Evolutionary conservation across 148 eudicot species (phyloP).

Genomic region (Rhododendron griersonianum): DNA sequence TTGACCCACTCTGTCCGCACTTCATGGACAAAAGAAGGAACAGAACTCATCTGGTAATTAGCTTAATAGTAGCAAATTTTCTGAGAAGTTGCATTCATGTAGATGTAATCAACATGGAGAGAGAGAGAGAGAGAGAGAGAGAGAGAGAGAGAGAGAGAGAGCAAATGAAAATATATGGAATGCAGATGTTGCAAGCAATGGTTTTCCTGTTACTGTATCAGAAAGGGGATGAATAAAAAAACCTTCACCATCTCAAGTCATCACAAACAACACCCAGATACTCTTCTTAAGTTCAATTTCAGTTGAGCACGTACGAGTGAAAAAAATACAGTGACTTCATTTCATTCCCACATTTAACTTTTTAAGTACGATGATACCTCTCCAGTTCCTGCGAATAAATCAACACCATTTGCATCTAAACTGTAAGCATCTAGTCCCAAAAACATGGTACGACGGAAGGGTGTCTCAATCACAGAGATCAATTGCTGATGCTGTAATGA

Average conservation of each 20-base stretch:
- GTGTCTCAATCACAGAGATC: neutral
- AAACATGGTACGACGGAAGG: neutral
- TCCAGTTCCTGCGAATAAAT: neutral
- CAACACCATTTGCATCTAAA: neutral
- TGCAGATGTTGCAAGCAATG: neutral
- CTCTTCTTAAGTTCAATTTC: neutral
- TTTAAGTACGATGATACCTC: neutral
- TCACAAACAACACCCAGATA: neutral
- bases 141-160: no score
- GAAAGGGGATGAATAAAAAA: neutral
- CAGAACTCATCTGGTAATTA: neutral
- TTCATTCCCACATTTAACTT: neutral
- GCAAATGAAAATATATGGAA: neutral
- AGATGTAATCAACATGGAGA: neutral
- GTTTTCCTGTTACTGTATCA: neutral
- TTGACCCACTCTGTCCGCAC: neutral
- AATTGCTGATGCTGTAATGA: neutral
- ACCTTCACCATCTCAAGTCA: neutral
- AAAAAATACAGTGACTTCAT: neutral
- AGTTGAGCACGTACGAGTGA: neutral
- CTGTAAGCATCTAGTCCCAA: neutral
- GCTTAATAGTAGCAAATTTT: neutral
- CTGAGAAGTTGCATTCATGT: neutral
- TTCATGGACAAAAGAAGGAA: neutral
- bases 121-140: neutral